Conservation (phyloP, 177 flowering plant genomes). For the Vitis hybrid region DNA sequence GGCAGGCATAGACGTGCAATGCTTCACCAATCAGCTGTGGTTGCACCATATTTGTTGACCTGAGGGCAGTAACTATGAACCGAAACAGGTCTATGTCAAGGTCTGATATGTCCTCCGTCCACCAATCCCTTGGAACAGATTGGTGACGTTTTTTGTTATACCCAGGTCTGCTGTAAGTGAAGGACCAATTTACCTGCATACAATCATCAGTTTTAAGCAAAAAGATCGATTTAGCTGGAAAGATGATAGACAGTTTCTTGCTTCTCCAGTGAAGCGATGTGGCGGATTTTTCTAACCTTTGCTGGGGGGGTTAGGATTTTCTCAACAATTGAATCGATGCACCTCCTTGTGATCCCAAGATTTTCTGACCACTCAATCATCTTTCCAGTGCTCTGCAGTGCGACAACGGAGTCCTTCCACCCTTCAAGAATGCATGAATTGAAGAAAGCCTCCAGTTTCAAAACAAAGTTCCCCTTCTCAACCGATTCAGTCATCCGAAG, state of each 20-base stretch:
- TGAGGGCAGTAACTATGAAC: slow-evolving; percentile 43
- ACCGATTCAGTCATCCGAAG: slow-evolving; percentile 76
- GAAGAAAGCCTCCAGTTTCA: slow-evolving; percentile 78
- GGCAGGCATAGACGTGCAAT: slow-evolving; percentile 78
- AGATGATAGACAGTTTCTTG: neutral
- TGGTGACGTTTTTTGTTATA: slow-evolving; percentile 47
- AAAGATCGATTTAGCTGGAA: neutral
- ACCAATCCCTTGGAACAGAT: slow-evolving; percentile 86
- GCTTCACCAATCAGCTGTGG: slow-evolving; percentile 89
- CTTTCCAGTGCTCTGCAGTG: slow-evolving; percentile 51
- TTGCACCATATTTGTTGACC: slow-evolving; percentile 52
- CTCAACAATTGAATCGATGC: slow-evolving; percentile 74
- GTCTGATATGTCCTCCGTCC: slow-evolving; percentile 87
- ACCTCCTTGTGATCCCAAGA: slow-evolving; percentile 67
- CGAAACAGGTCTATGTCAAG: slow-evolving; percentile 74
- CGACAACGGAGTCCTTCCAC: slow-evolving; percentile 82
- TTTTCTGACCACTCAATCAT: slow-evolving; percentile 72
- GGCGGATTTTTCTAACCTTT: slow-evolving; percentile 39
- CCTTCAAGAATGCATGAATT: slow-evolving; percentile 79
- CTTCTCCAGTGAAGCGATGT: neutral
- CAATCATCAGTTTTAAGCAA: slow-evolving; percentile 8
- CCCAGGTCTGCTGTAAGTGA: slow-evolving; percentile 86
- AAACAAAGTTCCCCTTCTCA: slow-evolving; percentile 66
- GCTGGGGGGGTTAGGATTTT: slow-evolving; percentile 69
- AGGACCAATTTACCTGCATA: slow-evolving; percentile 84